phyloP scores from a whole-genome alignment of 225 moss, liverwort and hornwort genomes.

The Straminergon stramineum region DNA sequence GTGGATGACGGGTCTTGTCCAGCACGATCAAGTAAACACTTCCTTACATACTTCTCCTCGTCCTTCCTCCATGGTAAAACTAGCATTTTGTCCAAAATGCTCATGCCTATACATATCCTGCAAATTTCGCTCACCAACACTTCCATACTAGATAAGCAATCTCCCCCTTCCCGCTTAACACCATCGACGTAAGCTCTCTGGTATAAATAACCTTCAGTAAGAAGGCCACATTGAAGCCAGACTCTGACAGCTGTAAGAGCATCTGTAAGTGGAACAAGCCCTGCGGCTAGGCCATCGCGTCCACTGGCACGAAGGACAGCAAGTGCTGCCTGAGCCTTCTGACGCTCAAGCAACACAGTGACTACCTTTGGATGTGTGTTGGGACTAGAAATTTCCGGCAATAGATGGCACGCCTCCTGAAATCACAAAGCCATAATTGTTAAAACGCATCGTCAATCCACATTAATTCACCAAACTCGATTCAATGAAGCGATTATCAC shows the following conservation, averaged over 20 bases:
- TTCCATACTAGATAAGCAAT: conserved; percentile 56
- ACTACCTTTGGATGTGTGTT: conserved; percentile 86
- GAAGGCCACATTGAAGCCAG: conserved; percentile 73
- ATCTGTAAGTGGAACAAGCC: conserved; percentile 61
- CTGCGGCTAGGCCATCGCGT: conserved; percentile 49
- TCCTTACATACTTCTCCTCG: conserved; percentile 76
- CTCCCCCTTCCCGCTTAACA: conserved; percentile 67
- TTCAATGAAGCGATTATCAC: background rate
- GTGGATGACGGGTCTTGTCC: conserved; percentile 72
- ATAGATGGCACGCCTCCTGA: conserved; percentile 73
- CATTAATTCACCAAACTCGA: background rate
- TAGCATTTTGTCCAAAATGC: conserved; percentile 62
- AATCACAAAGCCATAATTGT: background rate
- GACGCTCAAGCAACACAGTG: conserved; percentile 54
- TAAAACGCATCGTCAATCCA: background rate
- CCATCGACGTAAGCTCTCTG: conserved; percentile 74
- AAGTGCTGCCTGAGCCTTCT: conserved; percentile 23
- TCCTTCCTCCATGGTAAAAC: conserved; percentile 83
- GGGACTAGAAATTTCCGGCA: conserved; percentile 75
- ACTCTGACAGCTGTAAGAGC: conserved; percentile 86
- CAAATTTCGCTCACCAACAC: conserved; percentile 77
- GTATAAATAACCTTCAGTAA: conserved; percentile 74
- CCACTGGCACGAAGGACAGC: conserved; percentile 81
- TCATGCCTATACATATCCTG: conserved; percentile 52
- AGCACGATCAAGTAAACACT: conserved; percentile 70